Percentiles rank a stretch among this genome's conserved stretches.
Evolutionary conservation across 129 eudicot genomes (phyloP).

Genomic region (Arctium lappa): DNA sequence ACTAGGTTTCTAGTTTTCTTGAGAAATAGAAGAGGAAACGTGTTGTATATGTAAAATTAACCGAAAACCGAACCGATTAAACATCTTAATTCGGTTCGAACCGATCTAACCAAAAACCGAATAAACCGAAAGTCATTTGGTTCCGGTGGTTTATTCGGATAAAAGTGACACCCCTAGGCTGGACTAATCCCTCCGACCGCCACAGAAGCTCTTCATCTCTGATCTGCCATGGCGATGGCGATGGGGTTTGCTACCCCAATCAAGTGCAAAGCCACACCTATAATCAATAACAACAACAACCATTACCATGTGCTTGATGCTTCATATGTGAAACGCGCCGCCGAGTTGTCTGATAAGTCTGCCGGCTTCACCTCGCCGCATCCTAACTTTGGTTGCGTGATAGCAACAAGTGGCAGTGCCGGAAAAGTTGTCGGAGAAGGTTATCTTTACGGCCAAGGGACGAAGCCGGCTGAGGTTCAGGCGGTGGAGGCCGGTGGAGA

Average conservation of each 20-base stretch:
- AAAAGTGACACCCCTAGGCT: too few species aligned
- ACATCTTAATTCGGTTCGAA: too few species aligned
- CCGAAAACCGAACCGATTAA: too few species aligned
- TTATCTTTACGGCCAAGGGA: conserved; percentile 69
- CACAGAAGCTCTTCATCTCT: conserved; percentile 10
- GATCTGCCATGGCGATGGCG: conserved; percentile 12
- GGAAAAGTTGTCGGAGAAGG: conserved; percentile 77
- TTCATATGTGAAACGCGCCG: conserved; percentile 60
- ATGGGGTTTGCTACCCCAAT: conserved; percentile 34
- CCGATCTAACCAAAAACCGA: too few species aligned
- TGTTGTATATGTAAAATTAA: too few species aligned
- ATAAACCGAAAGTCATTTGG: too few species aligned
- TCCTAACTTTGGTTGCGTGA: conserved; percentile 94
- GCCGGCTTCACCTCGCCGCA: conserved; percentile 90
- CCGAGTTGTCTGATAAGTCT: conserved; percentile 73
- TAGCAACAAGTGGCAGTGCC: conserved; percentile 25
- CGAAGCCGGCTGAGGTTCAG: conserved; percentile 59
- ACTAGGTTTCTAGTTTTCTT: too few species aligned
- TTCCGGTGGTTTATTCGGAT: too few species aligned
- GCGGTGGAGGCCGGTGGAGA: conserved; percentile 64
- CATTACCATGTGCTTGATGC: conserved; percentile 51
- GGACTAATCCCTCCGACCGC: conserved; percentile 12
- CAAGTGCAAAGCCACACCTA: conserved; percentile 26
- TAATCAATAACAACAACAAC: conserved; percentile 16
- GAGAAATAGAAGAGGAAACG: too few species aligned